These are phyloP conservation scores for Dalbergia oliveri DNA, from an alignment of 306 rosid genomes.

Conservation along the genomic window DNA sequence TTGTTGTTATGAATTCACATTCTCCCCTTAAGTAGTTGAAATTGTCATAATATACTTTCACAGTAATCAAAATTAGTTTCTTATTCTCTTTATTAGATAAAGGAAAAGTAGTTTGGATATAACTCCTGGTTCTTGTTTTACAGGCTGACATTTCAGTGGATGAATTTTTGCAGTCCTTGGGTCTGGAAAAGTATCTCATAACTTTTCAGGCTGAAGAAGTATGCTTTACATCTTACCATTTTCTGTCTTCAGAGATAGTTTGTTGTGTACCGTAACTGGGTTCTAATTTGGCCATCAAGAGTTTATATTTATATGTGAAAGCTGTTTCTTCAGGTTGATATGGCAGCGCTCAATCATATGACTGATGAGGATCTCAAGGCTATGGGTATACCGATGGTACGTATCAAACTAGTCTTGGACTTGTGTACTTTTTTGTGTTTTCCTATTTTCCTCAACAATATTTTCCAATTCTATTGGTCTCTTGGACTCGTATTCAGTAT, in stretches of 20 bases:
- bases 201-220: conserved; percentile 99
- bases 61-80: not conserved
- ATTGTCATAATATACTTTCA: not conserved
- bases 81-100: conserved; percentile 28
- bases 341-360: conserved; percentile 97
- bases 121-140: conserved; percentile 47
- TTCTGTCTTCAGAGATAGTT: conserved; percentile 10
- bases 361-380: conserved; percentile 98
- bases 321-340: conserved; percentile 80
- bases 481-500: not conserved
- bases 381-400: conserved; percentile 97
- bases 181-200: conserved; percentile 92
- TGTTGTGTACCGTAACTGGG: conserved; percentile 1
- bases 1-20: not conserved
- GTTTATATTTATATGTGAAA: conserved; percentile 30
- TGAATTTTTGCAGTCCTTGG: conserved; percentile 86
- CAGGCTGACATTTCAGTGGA: conserved; percentile 82
- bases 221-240: conserved; percentile 43
- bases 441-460: conserved; percentile 11
- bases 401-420: conserved; percentile 20
- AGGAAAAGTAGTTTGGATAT: not conserved
- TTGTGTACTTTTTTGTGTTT: not conserved
- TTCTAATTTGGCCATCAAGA: conserved; percentile 28
- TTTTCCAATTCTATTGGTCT: conserved; percentile 10
- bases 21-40: conserved; percentile 16